phyloP scores from a whole-genome alignment of 805 yeast genomes.

The Zygotorulaspora chibaensis region DNA sequence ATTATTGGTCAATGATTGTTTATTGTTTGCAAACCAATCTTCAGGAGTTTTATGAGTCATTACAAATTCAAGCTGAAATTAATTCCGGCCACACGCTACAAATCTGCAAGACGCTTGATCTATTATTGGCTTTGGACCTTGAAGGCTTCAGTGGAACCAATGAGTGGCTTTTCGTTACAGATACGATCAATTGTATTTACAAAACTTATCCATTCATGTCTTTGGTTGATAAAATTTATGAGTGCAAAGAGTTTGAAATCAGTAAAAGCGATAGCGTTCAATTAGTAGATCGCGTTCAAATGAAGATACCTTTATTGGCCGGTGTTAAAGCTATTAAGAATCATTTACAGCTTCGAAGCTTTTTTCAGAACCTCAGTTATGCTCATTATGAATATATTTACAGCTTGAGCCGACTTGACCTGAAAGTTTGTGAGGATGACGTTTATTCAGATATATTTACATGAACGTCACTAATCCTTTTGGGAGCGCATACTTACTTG shows the following conservation, averaged over 20 bases:
- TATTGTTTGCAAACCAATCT: slow-evolving; percentile 49
- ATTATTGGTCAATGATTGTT: slow-evolving; percentile 65
- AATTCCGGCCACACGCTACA: slow-evolving; percentile 40
- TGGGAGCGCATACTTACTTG: background rate
- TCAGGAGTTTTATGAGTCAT: slow-evolving; percentile 29
- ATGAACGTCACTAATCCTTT: background rate
- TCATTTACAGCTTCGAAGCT: slow-evolving; percentile 25
- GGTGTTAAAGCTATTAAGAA: slow-evolving; percentile 25
- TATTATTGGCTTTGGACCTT: slow-evolving; percentile 57
- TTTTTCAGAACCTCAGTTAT: slow-evolving; percentile 29
- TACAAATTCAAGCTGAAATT: slow-evolving; percentile 27
- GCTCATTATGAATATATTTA: slow-evolving; percentile 45
- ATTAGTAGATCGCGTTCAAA: slow-evolving; percentile 17
- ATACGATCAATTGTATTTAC: slow-evolving; percentile 55
- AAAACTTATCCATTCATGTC: slow-evolving; percentile 34
- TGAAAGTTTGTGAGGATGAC: slow-evolving; percentile 50
- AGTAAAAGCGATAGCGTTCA: slow-evolving; percentile 30
- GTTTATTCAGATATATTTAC: slow-evolving; percentile 52
- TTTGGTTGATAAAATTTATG: slow-evolving; percentile 46
- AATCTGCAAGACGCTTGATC: slow-evolving; percentile 76
- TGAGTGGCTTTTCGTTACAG: slow-evolving; percentile 84
- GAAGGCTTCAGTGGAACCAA: slow-evolving; percentile 70
- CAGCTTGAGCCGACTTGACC: slow-evolving; percentile 43
- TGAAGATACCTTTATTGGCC: slow-evolving; percentile 29
- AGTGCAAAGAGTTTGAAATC: slow-evolving; percentile 35